These are phyloP conservation scores for Saturnispora sanitii DNA, from an alignment of 805 yeast species.

Conservation along the genomic window DNA sequence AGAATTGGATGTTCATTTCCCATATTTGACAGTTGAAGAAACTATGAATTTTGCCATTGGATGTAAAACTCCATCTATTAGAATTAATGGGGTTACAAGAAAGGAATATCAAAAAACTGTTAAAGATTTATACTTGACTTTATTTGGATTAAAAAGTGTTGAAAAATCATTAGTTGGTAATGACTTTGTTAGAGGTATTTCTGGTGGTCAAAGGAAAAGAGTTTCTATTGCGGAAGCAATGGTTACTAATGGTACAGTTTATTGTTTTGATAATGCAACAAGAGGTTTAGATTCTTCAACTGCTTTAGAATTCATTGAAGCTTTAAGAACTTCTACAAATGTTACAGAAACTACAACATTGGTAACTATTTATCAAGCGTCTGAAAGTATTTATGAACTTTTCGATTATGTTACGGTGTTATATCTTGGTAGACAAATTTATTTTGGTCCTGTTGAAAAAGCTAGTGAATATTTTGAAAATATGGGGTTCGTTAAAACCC, in stretches of 20 bases:
- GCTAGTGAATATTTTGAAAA: slow-evolving; percentile 50
- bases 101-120: slow-evolving; percentile 31
- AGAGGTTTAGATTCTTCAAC: slow-evolving; percentile 82
- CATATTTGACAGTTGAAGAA: slow-evolving; percentile 45
- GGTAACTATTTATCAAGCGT: slow-evolving; percentile 37
- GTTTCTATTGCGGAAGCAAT: slow-evolving; percentile 76
- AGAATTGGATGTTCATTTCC: slow-evolving; percentile 49
- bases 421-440: slow-evolving; percentile 53
- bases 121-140: slow-evolving; percentile 40
- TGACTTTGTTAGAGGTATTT: slow-evolving; percentile 48
- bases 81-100: slow-evolving; percentile 26
- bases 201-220: slow-evolving; percentile 83
- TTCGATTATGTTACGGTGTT: slow-evolving; percentile 56
- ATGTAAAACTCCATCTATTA: slow-evolving; percentile 50
- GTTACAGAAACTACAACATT: slow-evolving; percentile 12
- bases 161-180: slow-evolving; percentile 37
- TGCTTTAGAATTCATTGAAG: slow-evolving; percentile 63
- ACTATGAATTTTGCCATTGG: slow-evolving; percentile 47
- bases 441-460: slow-evolving; percentile 45
- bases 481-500: slow-evolving; percentile 42
- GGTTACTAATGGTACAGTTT: slow-evolving; percentile 52
- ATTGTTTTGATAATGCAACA: slow-evolving; percentile 76
- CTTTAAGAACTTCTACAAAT: slow-evolving; percentile 36
- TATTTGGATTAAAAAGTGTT: slow-evolving; percentile 52
- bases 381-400: slow-evolving; percentile 52